phyloP scores from a whole-genome alignment of 805 yeast species.

The Brettanomyces naardenensis region DNA sequence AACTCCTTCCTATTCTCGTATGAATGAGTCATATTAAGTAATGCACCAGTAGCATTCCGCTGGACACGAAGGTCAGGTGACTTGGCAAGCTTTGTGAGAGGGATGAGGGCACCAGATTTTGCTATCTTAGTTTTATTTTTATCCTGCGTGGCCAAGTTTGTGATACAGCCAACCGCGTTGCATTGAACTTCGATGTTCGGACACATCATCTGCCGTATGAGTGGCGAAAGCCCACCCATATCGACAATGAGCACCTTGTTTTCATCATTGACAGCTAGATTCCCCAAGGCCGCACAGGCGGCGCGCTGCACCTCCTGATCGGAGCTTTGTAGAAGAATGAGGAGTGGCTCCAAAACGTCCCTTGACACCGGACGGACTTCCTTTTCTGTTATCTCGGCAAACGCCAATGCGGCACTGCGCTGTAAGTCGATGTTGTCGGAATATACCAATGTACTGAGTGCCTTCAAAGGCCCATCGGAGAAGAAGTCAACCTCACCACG shows the following conservation, averaged over 20 bases:
- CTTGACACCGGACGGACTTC: constrained; percentile 86
- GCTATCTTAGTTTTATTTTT: constrained; percentile 96
- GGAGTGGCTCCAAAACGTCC: constrained; percentile 89
- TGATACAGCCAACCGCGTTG: constrained; percentile 98
- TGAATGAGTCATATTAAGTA: constrained; percentile 96
- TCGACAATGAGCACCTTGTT: constrained; percentile 90
- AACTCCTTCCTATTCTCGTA: constrained; percentile 93
- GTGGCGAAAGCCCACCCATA: constrained; percentile 96
- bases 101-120: constrained; percentile 89
- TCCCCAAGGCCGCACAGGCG: constrained; percentile 98
- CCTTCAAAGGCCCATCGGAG: constrained; percentile 76
- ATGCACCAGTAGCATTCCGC: constrained; percentile 97
- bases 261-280: constrained; percentile 92
- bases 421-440: constrained; percentile 93
- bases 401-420: constrained; percentile 95
- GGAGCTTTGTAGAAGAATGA: constrained; percentile 73
- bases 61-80: constrained; percentile 94
- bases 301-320: constrained; percentile 97
- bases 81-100: constrained; percentile 89
- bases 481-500: constrained; percentile 85
- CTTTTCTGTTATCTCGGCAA: constrained; percentile 97
- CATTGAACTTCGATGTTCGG: constrained; percentile 97
- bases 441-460: constrained; percentile 85
- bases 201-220: constrained; percentile 95
- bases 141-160: constrained; percentile 96